Percentiles rank a stretch among this genome's conserved stretches.
Conservation (phyloP, 768 basidiomycete species). For the Hysterangium stoloniferum region DNA sequence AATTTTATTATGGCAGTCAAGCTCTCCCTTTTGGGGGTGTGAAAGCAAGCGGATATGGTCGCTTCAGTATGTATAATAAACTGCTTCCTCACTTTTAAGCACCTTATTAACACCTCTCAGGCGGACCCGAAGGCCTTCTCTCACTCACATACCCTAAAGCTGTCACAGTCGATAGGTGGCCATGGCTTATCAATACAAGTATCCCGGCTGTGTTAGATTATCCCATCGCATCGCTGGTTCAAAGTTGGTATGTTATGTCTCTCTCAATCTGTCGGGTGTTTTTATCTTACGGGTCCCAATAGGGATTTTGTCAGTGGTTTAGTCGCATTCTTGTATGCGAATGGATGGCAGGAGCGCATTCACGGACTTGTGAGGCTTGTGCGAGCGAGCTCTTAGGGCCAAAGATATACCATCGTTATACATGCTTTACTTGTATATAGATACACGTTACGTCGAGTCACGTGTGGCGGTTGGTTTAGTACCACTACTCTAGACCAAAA, state of each 20-base stretch:
- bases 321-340: constrained; percentile 40
- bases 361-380: constrained; percentile 12
- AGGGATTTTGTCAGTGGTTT: constrained; percentile 49
- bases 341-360: constrained; percentile 28
- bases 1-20: constrained; percentile 46
- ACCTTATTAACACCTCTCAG: constrained; percentile 30
- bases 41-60: constrained; percentile 87
- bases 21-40: constrained; percentile 92
- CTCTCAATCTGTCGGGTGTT: constrained; percentile 3
- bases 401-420: too few relatives aligned
- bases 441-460: too few relatives aligned
- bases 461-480: too few relatives aligned
- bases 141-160: constrained; percentile 84
- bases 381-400: constrained; percentile 6
- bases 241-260: constrained; percentile 57
- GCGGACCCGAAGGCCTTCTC: constrained; percentile 89
- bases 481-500: too few relatives aligned
- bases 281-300: background rate
- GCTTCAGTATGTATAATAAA: constrained; percentile 59
- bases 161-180: constrained; percentile 80
- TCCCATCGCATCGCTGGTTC: constrained; percentile 62
- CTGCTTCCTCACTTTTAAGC: background rate
- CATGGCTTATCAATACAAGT: constrained; percentile 69
- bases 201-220: constrained; percentile 87
- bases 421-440: too few relatives aligned